A percentile compares a stretch with the other conserved stretches of the same genome.
Evolutionary conservation across 2,329 filamentous ascomycete species (phyloP).

Genomic region (Fusarium sororula): DNA sequence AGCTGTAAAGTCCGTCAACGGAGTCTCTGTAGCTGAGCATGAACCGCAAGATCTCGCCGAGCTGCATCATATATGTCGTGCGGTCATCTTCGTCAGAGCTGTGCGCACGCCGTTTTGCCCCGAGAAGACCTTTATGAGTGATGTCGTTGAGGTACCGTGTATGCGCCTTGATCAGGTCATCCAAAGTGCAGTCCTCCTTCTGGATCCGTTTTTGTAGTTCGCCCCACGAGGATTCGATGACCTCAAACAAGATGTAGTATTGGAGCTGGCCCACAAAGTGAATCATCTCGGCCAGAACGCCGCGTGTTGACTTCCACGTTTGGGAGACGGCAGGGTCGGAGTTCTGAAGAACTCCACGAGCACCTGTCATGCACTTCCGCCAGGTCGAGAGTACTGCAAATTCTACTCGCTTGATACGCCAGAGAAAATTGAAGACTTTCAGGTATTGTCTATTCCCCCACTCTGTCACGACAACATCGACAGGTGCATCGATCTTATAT

Average conservation of each 20-base stretch:
- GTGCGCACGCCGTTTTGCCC: constrained; percentile 65
- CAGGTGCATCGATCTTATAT: constrained; percentile 96
- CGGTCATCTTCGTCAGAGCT: constrained; percentile 69
- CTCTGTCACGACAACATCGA: constrained; percentile 96
- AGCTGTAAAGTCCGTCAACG: constrained; percentile 93
- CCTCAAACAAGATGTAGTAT: constrained; percentile 98
- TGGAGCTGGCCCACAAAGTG: constrained; percentile 97
- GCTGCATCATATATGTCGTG: constrained; percentile 85
- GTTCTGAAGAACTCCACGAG: constrained; percentile 86
- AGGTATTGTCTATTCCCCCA: constrained; percentile 97
- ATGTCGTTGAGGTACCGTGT: constrained; percentile 91
- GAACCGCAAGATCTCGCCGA: constrained; percentile 89
- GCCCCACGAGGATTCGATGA: constrained; percentile 96
- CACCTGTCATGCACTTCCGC: constrained; percentile 95
- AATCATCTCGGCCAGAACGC: constrained; percentile 95
- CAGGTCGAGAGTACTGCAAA: constrained; percentile 91
- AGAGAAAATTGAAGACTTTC: constrained; percentile 99
- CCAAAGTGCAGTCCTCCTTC: constrained; percentile 88
- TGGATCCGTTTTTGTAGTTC: constrained; percentile 84
- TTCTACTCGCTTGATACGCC: constrained; percentile 97
- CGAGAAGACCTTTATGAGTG: constrained; percentile 93
- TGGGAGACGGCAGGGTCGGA: constrained; percentile 73
- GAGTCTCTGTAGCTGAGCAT: constrained; percentile 96
- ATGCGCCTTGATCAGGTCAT: constrained; percentile 94
- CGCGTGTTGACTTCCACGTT: constrained; percentile 91